Conservation (phyloP, 1,284 basidiomycete genomes). For the Cryptococcus floricola region DNA sequence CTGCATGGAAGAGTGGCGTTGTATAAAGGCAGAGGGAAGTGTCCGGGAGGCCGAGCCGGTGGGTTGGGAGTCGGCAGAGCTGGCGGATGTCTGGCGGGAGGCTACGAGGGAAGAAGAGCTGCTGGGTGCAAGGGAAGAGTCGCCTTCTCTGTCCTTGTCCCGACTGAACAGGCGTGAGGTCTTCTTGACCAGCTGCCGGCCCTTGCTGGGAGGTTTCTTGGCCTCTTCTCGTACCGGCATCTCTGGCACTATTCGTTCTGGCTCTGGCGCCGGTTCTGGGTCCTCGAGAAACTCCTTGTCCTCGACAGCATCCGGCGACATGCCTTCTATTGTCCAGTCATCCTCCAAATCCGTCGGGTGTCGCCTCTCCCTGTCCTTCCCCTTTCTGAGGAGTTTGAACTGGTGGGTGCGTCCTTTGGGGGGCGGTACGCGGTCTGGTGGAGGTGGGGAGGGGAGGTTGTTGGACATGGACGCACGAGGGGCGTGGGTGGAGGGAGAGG, state of each 20-base stretch:
- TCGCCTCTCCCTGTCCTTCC: slow-evolving; percentile 14
- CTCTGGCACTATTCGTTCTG: slow-evolving; percentile 12
- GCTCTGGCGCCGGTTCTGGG: not conserved
- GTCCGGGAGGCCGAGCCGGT: slow-evolving; percentile 9
- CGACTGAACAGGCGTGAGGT: slow-evolving; percentile 41
- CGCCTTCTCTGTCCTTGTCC: slow-evolving; percentile 19
- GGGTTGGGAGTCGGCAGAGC: slow-evolving; percentile 29
- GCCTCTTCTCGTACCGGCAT: slow-evolving; percentile 18
- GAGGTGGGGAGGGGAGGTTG: slow-evolving; percentile 13
- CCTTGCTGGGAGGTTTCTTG: slow-evolving; percentile 28
- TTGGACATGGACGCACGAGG: too few species aligned
- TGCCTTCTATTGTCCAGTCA: slow-evolving; percentile 40
- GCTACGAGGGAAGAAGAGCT: slow-evolving; percentile 17
- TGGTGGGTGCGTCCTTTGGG: slow-evolving; percentile 17
- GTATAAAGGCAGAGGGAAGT: slow-evolving; percentile 17
- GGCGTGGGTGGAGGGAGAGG: too few species aligned
- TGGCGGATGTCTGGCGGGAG: slow-evolving; percentile 34
- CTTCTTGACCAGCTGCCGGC: slow-evolving; percentile 40
- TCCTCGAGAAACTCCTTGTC: not conserved
- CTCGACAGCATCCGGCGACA: slow-evolving; percentile 1
- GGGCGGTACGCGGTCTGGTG: slow-evolving; percentile 19
- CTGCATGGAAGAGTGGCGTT: slow-evolving; percentile 15
- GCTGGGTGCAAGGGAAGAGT: slow-evolving; percentile 7
- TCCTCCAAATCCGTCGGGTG: slow-evolving; percentile 28
- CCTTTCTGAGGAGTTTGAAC: slow-evolving; percentile 21